Base-by-base conservation (phyloP, 2,329 filamentous ascomycete species). In the Epichloe baconii region DNA sequence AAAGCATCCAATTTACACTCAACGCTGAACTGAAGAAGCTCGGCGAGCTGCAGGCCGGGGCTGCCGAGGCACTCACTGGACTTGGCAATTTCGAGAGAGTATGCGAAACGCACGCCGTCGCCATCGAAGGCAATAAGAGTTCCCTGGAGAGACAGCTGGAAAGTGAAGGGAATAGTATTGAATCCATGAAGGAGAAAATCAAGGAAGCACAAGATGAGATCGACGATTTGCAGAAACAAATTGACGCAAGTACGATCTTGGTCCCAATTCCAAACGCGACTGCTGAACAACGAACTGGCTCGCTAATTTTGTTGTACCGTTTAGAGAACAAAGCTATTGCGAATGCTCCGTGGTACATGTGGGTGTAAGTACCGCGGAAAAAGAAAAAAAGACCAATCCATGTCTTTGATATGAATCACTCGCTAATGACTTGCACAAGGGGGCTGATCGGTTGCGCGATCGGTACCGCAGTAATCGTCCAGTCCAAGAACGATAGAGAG, bases 81-180 rank as follows among this genome's bases (percentile, higher is more conserved):
- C n/a, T 45, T n/a, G 26, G 26, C n/a, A 5, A 15, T 14, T 45
- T 45, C 12, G 26, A 45, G 12, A 12, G 1, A 2, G n/a, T 45
- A 2, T 45, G 26, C 31, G 10, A 35, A 19, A 4, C 1, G 2
- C 43, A 45, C 43, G 10, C 4, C 17, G 8, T 12, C 23, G 10
- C 26, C 15, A 2, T 45, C 11, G 4, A 35, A 0, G 3, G 2
- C 12, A 35, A 45, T 35, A 2, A 5, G 3, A 14, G 0, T 1
- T 37, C 44, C 15, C 19, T 47, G 35, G 12, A 19, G 12, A 6
- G 1, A 0, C 44, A 37, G 44, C 44, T 47, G 11, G 11, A 37
- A 6, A 7, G 0, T 12, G 44, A 47, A 0, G 44, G 44, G 1
- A 47, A 47, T 17, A 14, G 37, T 12, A 37, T 47, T 15, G 0